Conservation (phyloP, 495 filamentous ascomycete species). For the Penicillium ucsense region DNA sequence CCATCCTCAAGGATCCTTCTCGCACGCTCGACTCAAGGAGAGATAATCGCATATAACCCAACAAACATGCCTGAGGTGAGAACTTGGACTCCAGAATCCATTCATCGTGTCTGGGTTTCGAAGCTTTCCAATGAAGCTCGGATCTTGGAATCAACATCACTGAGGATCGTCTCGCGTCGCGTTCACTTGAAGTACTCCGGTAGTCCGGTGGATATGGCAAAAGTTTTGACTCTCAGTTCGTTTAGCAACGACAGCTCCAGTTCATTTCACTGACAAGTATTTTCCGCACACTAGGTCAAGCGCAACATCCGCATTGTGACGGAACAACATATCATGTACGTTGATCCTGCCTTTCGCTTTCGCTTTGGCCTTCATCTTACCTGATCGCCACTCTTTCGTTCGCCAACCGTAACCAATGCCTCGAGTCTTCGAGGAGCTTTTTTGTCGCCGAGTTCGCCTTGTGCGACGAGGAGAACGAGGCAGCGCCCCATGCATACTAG, state of each 20-base stretch:
- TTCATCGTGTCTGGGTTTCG: too few species aligned
- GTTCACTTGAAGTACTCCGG: not conserved
- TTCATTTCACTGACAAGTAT: too few species aligned
- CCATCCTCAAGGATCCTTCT: not conserved
- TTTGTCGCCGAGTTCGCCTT: not conserved
- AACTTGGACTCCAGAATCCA: too few species aligned
- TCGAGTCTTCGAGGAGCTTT: not conserved
- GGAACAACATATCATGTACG: slow-evolving; percentile 79
- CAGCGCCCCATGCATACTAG: too few species aligned
- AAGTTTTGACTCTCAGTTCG: too few species aligned
- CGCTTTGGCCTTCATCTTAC: not conserved
- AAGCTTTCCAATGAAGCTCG: too few species aligned
- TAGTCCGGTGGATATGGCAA: too few species aligned
- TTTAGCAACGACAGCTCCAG: too few species aligned
- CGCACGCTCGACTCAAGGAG: too few species aligned
- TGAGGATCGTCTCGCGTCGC: not conserved
- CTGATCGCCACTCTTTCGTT: slow-evolving; percentile 1
- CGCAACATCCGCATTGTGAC: slow-evolving; percentile 87
- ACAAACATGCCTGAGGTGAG: slow-evolving; percentile 40
- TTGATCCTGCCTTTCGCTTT: slow-evolving; percentile 11
- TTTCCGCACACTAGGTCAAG: slow-evolving; percentile 49
- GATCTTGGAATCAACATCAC: too few species aligned
- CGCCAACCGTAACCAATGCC: not conserved
- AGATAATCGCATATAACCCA: not conserved
- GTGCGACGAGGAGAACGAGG: not conserved